These are phyloP conservation scores for Neurospora hispaniola DNA, from an alignment of 495 filamentous ascomycete genomes.

Conservation along the genomic window DNA sequence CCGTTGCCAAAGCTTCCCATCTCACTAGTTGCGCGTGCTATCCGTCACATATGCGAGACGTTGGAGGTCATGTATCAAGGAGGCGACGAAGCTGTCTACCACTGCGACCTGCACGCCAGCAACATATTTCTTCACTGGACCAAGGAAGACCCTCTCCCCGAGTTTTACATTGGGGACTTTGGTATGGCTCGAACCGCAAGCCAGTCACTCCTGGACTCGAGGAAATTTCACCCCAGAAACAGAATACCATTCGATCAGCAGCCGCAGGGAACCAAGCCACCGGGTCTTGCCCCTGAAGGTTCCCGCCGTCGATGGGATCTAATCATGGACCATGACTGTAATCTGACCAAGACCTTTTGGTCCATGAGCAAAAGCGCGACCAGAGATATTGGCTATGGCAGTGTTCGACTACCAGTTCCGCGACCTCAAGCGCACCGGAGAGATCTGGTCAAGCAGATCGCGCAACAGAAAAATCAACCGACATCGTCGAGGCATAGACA, in stretches of 20 bases:
- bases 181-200: conserved; percentile 2
- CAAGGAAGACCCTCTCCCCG: background rate
- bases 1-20: background rate
- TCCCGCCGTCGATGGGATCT: background rate
- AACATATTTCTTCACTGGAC: conserved; percentile 4
- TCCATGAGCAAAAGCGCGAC: background rate
- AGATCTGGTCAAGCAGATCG: background rate
- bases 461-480: background rate
- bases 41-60: conserved; percentile 6
- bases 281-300: background rate
- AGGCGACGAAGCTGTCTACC: conserved; percentile 2
- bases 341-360: background rate
- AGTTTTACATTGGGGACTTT: conserved; percentile 7
- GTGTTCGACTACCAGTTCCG: background rate
- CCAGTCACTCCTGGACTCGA: background rate
- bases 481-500: background rate
- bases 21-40: background rate
- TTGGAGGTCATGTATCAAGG: conserved; percentile 8
- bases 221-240: background rate
- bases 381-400: too few relatives aligned
- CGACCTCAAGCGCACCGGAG: background rate
- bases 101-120: conserved; percentile 6
- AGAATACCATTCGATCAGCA: background rate
- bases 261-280: background rate
- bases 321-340: background rate